Percentiles rank a stretch among this genome's conserved stretches.
These are phyloP conservation scores for Bipolaris cookei DNA, from an alignment of 2,329 filamentous ascomycete species.

Conservation along the genomic window DNA sequence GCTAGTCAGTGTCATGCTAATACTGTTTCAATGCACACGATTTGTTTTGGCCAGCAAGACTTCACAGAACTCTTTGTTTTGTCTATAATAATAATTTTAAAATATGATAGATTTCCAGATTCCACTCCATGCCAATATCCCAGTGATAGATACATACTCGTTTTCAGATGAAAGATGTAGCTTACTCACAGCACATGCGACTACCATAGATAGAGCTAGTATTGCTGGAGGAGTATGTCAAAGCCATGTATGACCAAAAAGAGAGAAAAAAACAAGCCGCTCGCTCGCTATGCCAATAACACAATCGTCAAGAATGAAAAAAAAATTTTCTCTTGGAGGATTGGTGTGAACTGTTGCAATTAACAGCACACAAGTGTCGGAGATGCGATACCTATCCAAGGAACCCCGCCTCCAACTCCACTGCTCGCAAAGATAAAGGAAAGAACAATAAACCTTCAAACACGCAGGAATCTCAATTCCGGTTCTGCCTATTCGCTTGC, in stretches of 20 bases:
- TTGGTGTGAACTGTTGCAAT: conserved; percentile 1
- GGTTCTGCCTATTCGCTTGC: conserved; percentile 16
- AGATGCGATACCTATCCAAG: conserved; percentile 15
- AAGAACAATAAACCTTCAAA: conserved; percentile 17
- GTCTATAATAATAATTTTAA: conserved; percentile 4
- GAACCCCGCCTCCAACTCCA: conserved; percentile 3
- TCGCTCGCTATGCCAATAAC: conserved; percentile 49
- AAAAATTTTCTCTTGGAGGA: conserved; percentile 12
- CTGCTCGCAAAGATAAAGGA: conserved; percentile 4
- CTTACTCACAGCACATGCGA: conserved; percentile 15
- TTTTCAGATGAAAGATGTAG: conserved; percentile 16
- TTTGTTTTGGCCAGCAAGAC: no score
- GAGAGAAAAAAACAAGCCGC: conserved; percentile 18
- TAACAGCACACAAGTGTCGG: conserved; percentile 16
- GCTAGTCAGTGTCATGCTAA: background rate
- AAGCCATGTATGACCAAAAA: conserved; percentile 5
- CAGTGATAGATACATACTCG: conserved; percentile 19
- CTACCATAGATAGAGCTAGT: background rate
- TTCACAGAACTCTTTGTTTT: background rate
- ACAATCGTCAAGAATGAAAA: conserved; percentile 42
- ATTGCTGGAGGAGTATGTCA: conserved; percentile 15
- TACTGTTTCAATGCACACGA: no score
- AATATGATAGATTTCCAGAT: conserved; percentile 12
- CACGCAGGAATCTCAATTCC: conserved; percentile 11
- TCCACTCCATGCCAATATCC: conserved; percentile 10